phyloP scores from a whole-genome alignment of 805 yeast genomes.

The Hanseniaspora meyeri region DNA sequence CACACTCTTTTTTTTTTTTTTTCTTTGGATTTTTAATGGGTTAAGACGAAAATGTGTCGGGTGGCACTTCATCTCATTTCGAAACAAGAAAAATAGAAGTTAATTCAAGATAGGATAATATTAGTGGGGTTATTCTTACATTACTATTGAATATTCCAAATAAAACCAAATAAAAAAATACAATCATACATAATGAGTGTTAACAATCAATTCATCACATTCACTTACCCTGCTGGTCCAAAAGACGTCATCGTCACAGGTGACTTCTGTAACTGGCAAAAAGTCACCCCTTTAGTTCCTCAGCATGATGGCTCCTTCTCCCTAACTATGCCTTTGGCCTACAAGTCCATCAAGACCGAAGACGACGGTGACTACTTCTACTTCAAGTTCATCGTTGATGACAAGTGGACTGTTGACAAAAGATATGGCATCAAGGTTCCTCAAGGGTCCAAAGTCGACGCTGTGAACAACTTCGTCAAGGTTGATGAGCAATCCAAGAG shows the following conservation, averaged over 20 bases:
- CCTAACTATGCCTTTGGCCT: conserved; percentile 47
- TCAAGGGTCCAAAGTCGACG: conserved; percentile 35
- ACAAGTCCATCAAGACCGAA: conserved; percentile 26
- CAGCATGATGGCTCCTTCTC: conserved; percentile 40
- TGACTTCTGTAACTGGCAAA: conserved; percentile 56
- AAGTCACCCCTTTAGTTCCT: conserved; percentile 47
- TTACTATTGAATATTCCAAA: no score
- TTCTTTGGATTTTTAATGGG: no score
- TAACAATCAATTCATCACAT: conserved; percentile 17
- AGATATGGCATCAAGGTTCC: conserved; percentile 32
- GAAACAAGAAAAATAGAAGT: no score
- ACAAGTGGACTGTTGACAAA: conserved; percentile 42
- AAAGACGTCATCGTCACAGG: conserved; percentile 55
- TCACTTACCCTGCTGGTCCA: conserved; percentile 40
- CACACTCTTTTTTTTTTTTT: no score
- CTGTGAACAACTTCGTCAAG: conserved; percentile 30
- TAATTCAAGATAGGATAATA: no score
- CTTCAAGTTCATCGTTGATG: conserved; percentile 57
- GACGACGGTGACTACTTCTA: conserved; percentile 27
- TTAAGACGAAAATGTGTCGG: no score
- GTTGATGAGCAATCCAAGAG: conserved; percentile 17
- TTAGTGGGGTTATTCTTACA: no score
- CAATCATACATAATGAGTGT: conserved; percentile 3
- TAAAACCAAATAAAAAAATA: background rate
- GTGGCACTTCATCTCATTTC: no score